Percentiles rank a stretch among this genome's conserved stretches.
Evolutionary conservation across 345 rosid genomes (phyloP).

Genomic region (Moringa oleifera): DNA sequence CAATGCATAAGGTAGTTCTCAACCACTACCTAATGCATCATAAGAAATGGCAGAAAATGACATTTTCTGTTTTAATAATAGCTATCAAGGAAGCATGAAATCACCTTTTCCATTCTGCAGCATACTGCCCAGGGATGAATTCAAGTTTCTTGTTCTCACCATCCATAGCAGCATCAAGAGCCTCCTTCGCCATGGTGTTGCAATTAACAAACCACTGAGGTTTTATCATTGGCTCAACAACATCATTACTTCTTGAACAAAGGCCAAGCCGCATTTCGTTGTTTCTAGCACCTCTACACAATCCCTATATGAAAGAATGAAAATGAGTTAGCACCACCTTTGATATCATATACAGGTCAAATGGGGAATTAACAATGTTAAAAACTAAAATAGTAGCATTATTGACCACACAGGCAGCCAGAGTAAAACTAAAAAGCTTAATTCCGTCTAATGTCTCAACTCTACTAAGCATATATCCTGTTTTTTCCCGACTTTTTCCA

Average conservation of each 20-base stretch:
- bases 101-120: conserved; percentile 93
- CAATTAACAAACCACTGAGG: conserved; percentile 92
- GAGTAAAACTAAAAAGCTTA: too few species aligned
- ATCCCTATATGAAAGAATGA: conserved; percentile 38
- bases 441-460: too few species aligned
- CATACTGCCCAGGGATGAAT: conserved; percentile 80
- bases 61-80: neutral
- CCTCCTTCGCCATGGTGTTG: conserved; percentile 61
- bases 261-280: conserved; percentile 92
- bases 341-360: neutral
- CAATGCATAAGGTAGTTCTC: neutral
- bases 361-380: too few species aligned
- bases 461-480: too few species aligned
- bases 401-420: too few species aligned
- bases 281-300: conserved; percentile 68
- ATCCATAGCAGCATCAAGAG: conserved; percentile 66
- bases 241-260: conserved; percentile 78
- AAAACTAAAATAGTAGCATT: too few species aligned
- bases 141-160: conserved; percentile 61
- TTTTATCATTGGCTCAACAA: conserved; percentile 87
- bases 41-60: neutral
- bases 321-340: neutral
- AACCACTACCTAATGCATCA: neutral
- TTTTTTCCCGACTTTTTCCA: too few species aligned
- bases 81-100: conserved; percentile 7